phyloP scores from a whole-genome alignment of 257 asterid species.

The Anisodus acutangulus region DNA sequence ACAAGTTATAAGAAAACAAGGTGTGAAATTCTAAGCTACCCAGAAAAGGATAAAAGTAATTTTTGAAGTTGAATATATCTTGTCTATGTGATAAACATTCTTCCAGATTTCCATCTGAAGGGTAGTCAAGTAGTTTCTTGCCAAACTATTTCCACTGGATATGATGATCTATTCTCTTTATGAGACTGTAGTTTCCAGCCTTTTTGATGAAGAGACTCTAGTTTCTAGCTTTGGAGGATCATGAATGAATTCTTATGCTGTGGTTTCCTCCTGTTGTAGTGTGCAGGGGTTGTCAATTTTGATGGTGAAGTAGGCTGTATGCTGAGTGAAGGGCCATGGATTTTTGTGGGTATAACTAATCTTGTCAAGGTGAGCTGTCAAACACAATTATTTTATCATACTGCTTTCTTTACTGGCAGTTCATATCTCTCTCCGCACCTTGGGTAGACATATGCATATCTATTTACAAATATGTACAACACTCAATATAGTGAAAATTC shows the following conservation, averaged over 20 bases:
- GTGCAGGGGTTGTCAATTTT: constrained; percentile 65
- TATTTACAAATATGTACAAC: constrained; percentile 4
- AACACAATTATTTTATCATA: not conserved
- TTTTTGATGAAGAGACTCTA: not conserved
- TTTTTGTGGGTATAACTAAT: constrained; percentile 83
- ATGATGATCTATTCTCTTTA: not conserved
- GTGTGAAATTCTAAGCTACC: not conserved
- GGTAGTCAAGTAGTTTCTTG: not conserved
- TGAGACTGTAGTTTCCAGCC: not conserved
- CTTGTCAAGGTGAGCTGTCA: constrained; percentile 75
- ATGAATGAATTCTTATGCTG: constrained; percentile 24
- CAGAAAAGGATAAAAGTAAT: not conserved
- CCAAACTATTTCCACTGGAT: not conserved
- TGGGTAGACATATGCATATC: not conserved
- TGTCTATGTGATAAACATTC: constrained; percentile 9
- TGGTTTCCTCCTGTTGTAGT: constrained; percentile 47
- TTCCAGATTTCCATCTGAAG: constrained; percentile 2
- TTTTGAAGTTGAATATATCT: constrained; percentile 3
- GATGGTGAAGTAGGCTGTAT: constrained; percentile 83
- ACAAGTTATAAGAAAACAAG: constrained; percentile 15
- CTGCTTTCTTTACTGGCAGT: not conserved
- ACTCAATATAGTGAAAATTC: constrained; percentile 6
- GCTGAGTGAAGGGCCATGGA: constrained; percentile 98
- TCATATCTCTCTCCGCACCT: not conserved
- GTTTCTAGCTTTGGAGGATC: constrained; percentile 23